Conservation (phyloP, 2,329 filamentous ascomycete genomes). For the Cladosporium sp. region DNA sequence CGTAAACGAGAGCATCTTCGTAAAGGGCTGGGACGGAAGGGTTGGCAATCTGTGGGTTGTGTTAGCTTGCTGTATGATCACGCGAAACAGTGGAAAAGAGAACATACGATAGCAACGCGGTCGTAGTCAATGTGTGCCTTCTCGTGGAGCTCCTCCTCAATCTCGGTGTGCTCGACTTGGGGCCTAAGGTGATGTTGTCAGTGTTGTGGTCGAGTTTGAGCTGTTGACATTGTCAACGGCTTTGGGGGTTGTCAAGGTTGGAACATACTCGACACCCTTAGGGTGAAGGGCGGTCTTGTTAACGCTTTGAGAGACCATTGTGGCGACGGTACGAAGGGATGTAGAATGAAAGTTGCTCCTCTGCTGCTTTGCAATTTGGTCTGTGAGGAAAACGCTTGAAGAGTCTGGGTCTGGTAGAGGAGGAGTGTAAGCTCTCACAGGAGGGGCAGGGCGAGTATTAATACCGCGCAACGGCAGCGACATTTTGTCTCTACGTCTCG, state of each 20-base stretch:
- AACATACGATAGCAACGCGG: constrained; percentile 89
- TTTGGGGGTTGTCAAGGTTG: background rate
- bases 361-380: constrained; percentile 59
- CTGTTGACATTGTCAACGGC: background rate
- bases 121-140: constrained; percentile 99
- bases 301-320: constrained; percentile 58
- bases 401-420: constrained; percentile 42
- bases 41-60: constrained; percentile 68
- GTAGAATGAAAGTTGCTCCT: constrained; percentile 61
- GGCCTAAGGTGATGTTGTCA: constrained; percentile 58
- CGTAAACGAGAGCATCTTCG: constrained; percentile 98
- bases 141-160: constrained; percentile 96
- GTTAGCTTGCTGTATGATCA: background rate
- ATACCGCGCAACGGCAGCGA: constrained; percentile 12
- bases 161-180: constrained; percentile 85
- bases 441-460: constrained; percentile 25
- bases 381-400: constrained; percentile 58
- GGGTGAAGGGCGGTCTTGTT: constrained; percentile 95
- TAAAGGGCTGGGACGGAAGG: constrained; percentile 93
- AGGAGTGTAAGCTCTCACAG: constrained; percentile 28
- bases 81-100: background rate
- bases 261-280: constrained; percentile 79
- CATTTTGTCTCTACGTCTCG: constrained; percentile 18
- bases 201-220: constrained; percentile 2
- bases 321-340: constrained; percentile 48